Evolutionary conservation across 768 basidiomycete species (phyloP).

Genomic region (Chalciporus pseudorubinellus): DNA sequence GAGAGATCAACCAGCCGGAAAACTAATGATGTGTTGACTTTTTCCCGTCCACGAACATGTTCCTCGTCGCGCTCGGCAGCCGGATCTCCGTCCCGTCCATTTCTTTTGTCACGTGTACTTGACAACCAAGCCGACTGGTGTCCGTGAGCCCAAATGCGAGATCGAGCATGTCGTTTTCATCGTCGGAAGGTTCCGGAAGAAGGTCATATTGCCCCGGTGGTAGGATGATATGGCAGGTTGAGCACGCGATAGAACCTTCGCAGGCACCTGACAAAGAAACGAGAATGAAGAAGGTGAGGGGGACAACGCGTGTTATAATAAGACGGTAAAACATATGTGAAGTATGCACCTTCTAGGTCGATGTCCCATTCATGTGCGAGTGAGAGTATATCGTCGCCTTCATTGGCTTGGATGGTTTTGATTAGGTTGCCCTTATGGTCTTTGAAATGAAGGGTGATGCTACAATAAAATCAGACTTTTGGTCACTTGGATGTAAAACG

Average conservation of each 20-base stretch:
- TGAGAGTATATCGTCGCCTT: slow-evolving; percentile 89
- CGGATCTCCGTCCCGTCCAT: slow-evolving; percentile 84
- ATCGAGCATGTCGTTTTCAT: slow-evolving; percentile 98
- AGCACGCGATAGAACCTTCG: slow-evolving; percentile 95
- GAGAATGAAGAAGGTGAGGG: background rate
- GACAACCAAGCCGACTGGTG: slow-evolving; percentile 81
- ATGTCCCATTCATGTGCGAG: slow-evolving; percentile 95
- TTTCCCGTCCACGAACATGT: slow-evolving; percentile 93
- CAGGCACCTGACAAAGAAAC: slow-evolving; percentile 71
- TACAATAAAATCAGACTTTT: slow-evolving; percentile 31
- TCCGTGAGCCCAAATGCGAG: slow-evolving; percentile 97
- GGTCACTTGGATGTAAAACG: background rate
- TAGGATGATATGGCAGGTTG: slow-evolving; percentile 90
- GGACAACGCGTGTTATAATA: background rate
- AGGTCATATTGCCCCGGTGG: slow-evolving; percentile 70
- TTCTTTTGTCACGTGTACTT: slow-evolving; percentile 74
- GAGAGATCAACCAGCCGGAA: slow-evolving; percentile 12
- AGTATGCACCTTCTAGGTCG: slow-evolving; percentile 81
- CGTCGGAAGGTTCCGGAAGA: slow-evolving; percentile 91
- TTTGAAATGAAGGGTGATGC: slow-evolving; percentile 87
- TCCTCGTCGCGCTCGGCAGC: slow-evolving; percentile 88
- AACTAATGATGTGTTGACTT: slow-evolving; percentile 48
- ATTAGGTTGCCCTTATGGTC: slow-evolving; percentile 82
- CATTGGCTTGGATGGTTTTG: slow-evolving; percentile 87
- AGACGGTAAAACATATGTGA: background rate